A percentile compares a stretch with the other conserved stretches of the same genome.
These are phyloP conservation scores for Cytospora schulzeri DNA, from an alignment of 2,329 filamentous ascomycete species.

Conservation along the genomic window DNA sequence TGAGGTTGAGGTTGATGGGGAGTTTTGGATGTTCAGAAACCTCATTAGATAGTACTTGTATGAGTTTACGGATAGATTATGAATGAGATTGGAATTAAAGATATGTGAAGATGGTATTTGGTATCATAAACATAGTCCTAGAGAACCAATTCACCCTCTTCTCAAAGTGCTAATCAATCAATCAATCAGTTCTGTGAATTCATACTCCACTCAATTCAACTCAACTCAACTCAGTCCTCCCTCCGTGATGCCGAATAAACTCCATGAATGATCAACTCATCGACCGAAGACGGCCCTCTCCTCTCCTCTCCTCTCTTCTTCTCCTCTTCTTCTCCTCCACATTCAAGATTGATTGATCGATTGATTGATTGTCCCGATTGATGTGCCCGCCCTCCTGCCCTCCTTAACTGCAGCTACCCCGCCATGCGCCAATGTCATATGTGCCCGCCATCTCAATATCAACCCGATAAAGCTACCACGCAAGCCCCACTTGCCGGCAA, in stretches of 20 bases:
- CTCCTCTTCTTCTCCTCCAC: too few relatives aligned
- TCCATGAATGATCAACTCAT: conserved; percentile 16
- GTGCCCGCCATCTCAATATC: background rate
- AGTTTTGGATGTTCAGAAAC: conserved; percentile 20
- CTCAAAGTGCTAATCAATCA: too few relatives aligned
- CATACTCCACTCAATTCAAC: too few relatives aligned
- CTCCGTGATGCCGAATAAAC: conserved; percentile 28
- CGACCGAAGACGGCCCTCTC: background rate
- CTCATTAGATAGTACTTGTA: conserved; percentile 12
- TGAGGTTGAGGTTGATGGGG: conserved; percentile 6
- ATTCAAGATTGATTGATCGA: too few relatives aligned
- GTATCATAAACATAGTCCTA: conserved; percentile 12
- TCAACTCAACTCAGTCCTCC: too few relatives aligned
- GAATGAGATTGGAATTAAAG: too few relatives aligned
- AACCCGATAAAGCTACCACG: background rate
- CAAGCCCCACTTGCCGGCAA: conserved; percentile 4
- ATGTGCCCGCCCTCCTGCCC: too few relatives aligned
- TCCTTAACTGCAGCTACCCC: conserved; percentile 11
- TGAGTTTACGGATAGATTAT: too few relatives aligned
- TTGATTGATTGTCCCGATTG: too few relatives aligned
- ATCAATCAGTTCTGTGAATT: too few relatives aligned
- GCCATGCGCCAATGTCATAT: background rate
- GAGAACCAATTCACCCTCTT: background rate
- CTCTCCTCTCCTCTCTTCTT: too few relatives aligned
- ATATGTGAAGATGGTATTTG: conserved; percentile 10